These are phyloP conservation scores for Hypoxylon rubiginosum DNA, from an alignment of 2,329 filamentous ascomycete species.

Conservation along the genomic window DNA sequence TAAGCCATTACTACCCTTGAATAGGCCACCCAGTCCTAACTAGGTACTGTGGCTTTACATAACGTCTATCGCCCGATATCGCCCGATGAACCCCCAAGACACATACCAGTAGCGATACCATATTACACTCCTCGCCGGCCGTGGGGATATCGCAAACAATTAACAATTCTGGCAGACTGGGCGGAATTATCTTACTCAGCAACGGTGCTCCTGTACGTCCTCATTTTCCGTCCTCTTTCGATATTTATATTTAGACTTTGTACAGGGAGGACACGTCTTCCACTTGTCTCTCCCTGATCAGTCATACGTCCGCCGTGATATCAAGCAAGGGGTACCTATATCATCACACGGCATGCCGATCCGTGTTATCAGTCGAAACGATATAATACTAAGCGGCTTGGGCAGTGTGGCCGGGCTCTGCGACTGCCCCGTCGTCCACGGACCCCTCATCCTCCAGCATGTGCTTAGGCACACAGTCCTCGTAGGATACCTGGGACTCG, in stretches of 20 bases:
- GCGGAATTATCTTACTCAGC: background rate
- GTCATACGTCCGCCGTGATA: background rate
- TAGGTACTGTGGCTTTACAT: conserved; percentile 8
- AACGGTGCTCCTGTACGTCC: background rate
- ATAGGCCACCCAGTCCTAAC: background rate
- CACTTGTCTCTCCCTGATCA: background rate
- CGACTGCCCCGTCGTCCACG: background rate
- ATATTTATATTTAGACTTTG: background rate
- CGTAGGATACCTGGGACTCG: conserved; percentile 43
- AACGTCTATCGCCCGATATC: too few species aligned
- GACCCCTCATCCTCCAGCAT: conserved; percentile 45
- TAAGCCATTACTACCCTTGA: too few species aligned
- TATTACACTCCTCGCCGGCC: background rate
- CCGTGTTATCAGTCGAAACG: background rate
- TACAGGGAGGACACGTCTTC: background rate
- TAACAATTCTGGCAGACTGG: conserved; percentile 1
- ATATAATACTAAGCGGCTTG: conserved; percentile 13
- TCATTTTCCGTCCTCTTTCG: background rate
- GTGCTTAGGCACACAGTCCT: conserved; percentile 48
- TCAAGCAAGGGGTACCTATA: conserved; percentile 1
- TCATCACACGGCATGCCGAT: background rate
- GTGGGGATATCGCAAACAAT: background rate
- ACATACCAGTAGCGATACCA: conserved; percentile 14
- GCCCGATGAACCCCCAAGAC: conserved; percentile 9
- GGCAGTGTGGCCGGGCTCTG: background rate